Evolutionary conservation across 345 rosid species (phyloP), one percentile per base, ranked within the genome.

Genomic region (Eucalyptus leucophloia): DNA sequence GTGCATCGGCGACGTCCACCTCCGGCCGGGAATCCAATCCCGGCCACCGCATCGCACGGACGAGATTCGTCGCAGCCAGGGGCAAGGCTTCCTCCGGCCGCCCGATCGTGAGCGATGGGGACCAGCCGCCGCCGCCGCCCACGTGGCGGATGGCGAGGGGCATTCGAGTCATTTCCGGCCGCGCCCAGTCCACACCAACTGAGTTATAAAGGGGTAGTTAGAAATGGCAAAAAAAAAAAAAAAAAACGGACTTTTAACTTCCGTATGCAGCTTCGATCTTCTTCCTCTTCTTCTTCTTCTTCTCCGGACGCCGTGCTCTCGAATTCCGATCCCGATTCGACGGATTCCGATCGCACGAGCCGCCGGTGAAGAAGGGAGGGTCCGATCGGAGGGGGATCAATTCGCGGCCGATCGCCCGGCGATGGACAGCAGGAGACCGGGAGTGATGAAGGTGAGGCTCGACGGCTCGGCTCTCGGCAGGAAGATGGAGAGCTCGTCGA

Each of bases 401-500:
- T 56, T 56, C 30, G 30, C 30, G 32, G 49, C 28, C 42, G 87
- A 88, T 88, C 40, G 45, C 58, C 58, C 94, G 97, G 92, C 97
- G 45, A 89, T 95, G 88, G 96, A 92, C 72, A 90, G 92, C 88
- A 97, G 91, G 88, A 97, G 91, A 90, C 87, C 93, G 26, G 91
- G 85, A 89, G 92, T 88, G 49, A 92, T 89, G 86, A 96, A 92
- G 95, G 91, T 90, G 89, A 94, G 90, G 88, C 86, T 93, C 18
- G 80, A 47, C 15, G 26, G 83, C 23, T 91, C 94, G 87, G 44
- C 89, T 44, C 93, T 91, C 88, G 94, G 86, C 89, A 96, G 91
- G 95, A 96, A 93, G 94, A 91, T 93, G 89, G 93, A 90, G 45
- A 91, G 47, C 93, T 94, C 98, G 7, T 92, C 30, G 92, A 95